These are phyloP conservation scores for Paraleonurus japonicus DNA, from an alignment of 257 asterid species.

Conservation along the genomic window DNA sequence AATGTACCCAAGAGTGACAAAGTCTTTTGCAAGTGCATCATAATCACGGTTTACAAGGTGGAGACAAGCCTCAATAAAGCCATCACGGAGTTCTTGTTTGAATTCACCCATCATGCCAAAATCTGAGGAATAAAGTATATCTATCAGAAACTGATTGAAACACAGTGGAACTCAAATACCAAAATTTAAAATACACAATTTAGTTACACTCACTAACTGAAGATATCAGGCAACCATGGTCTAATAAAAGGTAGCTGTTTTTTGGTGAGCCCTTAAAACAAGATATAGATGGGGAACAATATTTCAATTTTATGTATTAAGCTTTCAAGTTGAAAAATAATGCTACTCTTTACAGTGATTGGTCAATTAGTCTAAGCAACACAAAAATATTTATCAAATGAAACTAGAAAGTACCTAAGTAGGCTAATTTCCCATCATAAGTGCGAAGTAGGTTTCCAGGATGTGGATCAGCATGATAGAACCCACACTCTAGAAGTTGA, in stretches of 20 bases:
- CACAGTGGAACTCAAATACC: constrained; percentile 1
- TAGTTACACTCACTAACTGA: constrained; percentile 8
- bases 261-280: background rate
- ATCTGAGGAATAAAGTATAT: constrained; percentile 45
- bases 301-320: background rate
- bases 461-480: constrained; percentile 99
- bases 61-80: constrained; percentile 96
- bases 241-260: constrained; percentile 3
- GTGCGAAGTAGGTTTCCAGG: constrained; percentile 97
- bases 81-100: constrained; percentile 90
- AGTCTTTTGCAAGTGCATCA: constrained; percentile 86
- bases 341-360: background rate
- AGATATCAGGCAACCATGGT: constrained; percentile 7
- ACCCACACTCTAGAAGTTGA: constrained; percentile 94
- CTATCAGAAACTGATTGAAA: constrained; percentile 29
- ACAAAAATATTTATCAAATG: background rate
- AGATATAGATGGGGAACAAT: background rate
- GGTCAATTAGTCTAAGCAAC: background rate
- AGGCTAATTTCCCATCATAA: constrained; percentile 88
- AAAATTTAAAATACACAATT: background rate
- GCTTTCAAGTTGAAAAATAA: background rate
- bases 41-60: constrained; percentile 98
- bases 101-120: constrained; percentile 99
- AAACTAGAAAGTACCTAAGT: constrained; percentile 63
- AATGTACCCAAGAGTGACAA: constrained; percentile 90